phyloP scores from a whole-genome alignment of 495 filamentous ascomycete genomes.

The Friedmanniomyces endolithicus region DNA sequence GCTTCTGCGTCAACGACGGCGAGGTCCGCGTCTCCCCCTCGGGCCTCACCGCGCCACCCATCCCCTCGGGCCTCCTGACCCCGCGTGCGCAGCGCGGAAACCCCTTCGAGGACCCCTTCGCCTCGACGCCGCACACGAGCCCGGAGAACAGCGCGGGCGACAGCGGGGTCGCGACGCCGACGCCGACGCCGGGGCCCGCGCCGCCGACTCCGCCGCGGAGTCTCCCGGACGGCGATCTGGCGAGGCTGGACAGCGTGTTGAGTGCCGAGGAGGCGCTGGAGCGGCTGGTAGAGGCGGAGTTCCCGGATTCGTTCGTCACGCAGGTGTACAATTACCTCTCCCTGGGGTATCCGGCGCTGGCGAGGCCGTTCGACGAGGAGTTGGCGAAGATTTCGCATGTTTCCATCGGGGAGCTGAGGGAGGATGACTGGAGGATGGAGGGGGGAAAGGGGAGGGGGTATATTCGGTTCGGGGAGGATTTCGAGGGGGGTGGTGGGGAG shows the following conservation, averaged over 20 bases:
- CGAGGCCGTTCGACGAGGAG: slow-evolving; percentile 69
- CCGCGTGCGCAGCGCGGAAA: slow-evolving; percentile 20
- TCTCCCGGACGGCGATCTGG: slow-evolving; percentile 1
- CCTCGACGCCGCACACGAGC: too few species aligned
- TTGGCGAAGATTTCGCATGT: slow-evolving; percentile 65
- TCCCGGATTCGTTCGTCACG: slow-evolving; percentile 72
- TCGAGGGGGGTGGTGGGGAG: slow-evolving; percentile 29
- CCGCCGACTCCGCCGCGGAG: slow-evolving; percentile 3
- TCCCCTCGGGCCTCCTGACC: slow-evolving; percentile 29
- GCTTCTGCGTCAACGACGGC: slow-evolving; percentile 28
- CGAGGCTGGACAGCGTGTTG: slow-evolving; percentile 13
- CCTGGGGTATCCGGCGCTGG: slow-evolving; percentile 74
- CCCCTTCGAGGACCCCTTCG: slow-evolving; percentile 21
- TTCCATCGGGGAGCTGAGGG: slow-evolving; percentile 48
- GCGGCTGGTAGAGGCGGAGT: slow-evolving; percentile 49
- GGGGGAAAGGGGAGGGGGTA: slow-evolving; percentile 53
- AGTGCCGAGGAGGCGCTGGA: slow-evolving; percentile 28
- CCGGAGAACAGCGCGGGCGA: too few species aligned
- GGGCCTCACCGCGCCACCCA: slow-evolving; percentile 16
- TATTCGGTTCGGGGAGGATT: slow-evolving; percentile 45
- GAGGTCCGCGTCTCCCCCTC: background rate
- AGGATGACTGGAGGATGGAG: slow-evolving; percentile 51
- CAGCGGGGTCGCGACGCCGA: too few species aligned
- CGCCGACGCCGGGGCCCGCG: too few species aligned
- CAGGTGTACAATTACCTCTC: slow-evolving; percentile 95